Percentiles rank a stretch among this genome's conserved stretches.
Evolutionary conservation across 768 basidiomycete species (phyloP).

Genomic region (Amanita jacksonii): DNA sequence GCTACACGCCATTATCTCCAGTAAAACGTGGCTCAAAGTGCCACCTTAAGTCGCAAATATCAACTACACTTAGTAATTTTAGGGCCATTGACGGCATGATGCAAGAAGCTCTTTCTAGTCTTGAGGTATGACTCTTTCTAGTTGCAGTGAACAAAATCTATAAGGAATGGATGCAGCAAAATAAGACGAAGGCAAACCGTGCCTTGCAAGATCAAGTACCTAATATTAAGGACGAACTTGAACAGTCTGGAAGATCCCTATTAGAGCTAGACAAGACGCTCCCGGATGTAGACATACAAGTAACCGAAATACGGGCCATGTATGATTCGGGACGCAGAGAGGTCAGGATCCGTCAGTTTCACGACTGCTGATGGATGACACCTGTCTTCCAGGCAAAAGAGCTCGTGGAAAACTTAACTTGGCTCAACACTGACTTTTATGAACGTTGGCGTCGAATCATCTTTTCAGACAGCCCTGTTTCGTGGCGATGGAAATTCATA

Average conservation of each 20-base stretch:
- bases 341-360: conserved; percentile 26
- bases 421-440: conserved; percentile 74
- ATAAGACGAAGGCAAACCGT: conserved; percentile 47
- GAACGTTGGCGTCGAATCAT: conserved; percentile 68
- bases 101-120: conserved; percentile 49
- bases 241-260: conserved; percentile 50
- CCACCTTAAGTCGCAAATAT: conserved; percentile 43
- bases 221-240: conserved; percentile 48
- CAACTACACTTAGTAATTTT: conserved; percentile 67
- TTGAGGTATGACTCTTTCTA: conserved; percentile 30
- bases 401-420: conserved; percentile 55
- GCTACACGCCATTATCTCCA: conserved; percentile 7
- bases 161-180: conserved; percentile 30
- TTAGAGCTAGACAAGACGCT: conserved; percentile 47
- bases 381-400: conserved; percentile 41
- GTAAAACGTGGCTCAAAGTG: conserved; percentile 4
- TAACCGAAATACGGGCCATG: conserved; percentile 49
- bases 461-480: conserved; percentile 68
- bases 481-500: conserved; percentile 56
- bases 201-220: conserved; percentile 53
- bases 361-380: conserved; percentile 3
- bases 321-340: conserved; percentile 68
- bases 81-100: conserved; percentile 62
- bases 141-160: background rate
- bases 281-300: conserved; percentile 52